Conservation (phyloP, 441 rosid genomes). For the Capsella rubella region DNA sequence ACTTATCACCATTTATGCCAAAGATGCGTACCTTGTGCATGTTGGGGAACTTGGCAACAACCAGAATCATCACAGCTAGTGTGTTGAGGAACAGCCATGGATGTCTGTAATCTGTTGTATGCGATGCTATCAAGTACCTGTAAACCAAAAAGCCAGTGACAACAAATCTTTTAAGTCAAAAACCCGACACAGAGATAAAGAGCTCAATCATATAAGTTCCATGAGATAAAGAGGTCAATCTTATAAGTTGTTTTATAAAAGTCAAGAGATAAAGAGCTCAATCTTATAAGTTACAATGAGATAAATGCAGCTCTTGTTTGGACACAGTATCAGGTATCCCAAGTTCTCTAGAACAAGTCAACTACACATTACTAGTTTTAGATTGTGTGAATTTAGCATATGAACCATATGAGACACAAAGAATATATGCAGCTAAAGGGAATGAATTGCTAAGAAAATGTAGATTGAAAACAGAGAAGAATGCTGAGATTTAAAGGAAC, state of each 20-base stretch:
- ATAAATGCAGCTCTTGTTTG: not conserved
- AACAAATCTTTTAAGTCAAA: too few relatives aligned
- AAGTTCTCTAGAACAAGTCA: not conserved
- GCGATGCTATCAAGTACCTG: conserved; percentile 97
- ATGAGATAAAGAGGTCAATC: too few relatives aligned
- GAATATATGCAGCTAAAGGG: conserved; percentile 12
- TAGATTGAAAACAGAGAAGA: not conserved
- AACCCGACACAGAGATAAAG: too few relatives aligned
- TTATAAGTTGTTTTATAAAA: too few relatives aligned
- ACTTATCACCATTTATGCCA: conserved; percentile 84
- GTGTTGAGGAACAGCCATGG: conserved; percentile 95
- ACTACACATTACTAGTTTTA: not conserved
- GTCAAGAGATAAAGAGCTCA: conserved; percentile 1
- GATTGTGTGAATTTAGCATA: not conserved
- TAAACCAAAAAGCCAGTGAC: too few relatives aligned
- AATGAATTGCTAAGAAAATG: not conserved
- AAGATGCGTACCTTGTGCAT: conserved; percentile 99
- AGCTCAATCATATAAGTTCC: too few relatives aligned
- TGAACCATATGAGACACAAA: not conserved
- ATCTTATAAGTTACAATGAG: not conserved
- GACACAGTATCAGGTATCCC: not conserved
- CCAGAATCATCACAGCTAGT: conserved; percentile 75
- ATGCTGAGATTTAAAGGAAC: conserved; percentile 1
- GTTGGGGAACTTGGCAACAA: conserved; percentile 95
- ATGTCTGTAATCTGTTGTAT: conserved; percentile 90